Conservation (phyloP, 202 grass and related monocot genomes). For the Carex arenaria region DNA sequence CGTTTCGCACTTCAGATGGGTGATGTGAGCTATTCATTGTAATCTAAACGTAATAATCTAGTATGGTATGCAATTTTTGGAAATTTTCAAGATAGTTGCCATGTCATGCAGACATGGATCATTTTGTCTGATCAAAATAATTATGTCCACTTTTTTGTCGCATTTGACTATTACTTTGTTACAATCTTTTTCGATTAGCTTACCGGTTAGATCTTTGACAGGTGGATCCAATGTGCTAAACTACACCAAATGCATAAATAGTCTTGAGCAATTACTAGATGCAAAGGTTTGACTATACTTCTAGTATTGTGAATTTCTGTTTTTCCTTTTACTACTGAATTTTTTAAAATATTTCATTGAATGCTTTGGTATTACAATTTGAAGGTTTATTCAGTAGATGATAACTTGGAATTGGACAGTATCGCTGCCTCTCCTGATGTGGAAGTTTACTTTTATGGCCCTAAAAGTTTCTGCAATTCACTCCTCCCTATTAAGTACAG, state of each 20-base stretch:
- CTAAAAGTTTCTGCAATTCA: slow-evolving; percentile 34
- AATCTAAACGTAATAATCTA: neutral
- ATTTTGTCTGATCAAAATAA: slow-evolving; percentile 1
- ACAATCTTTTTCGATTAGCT: neutral
- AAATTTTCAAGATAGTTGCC: slow-evolving; percentile 13
- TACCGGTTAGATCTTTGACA: slow-evolving; percentile 30
- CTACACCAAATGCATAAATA: slow-evolving; percentile 96
- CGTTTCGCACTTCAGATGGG: neutral
- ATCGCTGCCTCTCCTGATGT: slow-evolving; percentile 72
- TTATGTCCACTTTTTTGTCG: slow-evolving; percentile 12
- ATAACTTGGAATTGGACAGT: slow-evolving; percentile 69
- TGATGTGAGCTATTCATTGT: neutral
- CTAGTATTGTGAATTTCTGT: slow-evolving; percentile 15
- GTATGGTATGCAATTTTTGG: neutral
- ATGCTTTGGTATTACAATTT: slow-evolving; percentile 23
- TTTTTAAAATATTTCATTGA: neutral
- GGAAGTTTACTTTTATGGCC: slow-evolving; percentile 58
- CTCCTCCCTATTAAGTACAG: slow-evolving; percentile 34
- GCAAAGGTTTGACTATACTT: slow-evolving; percentile 54
- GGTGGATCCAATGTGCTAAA: slow-evolving; percentile 60
- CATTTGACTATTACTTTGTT: neutral
- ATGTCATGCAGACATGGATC: slow-evolving; percentile 5
- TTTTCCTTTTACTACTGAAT: neutral
- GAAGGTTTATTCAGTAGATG: slow-evolving; percentile 72
- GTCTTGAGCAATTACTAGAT: slow-evolving; percentile 83